Evolutionary conservation across 2,329 filamentous ascomycete genomes (phyloP), one percentile per base, ranked within the genome.

Genomic region (Sarocladium strictum): DNA sequence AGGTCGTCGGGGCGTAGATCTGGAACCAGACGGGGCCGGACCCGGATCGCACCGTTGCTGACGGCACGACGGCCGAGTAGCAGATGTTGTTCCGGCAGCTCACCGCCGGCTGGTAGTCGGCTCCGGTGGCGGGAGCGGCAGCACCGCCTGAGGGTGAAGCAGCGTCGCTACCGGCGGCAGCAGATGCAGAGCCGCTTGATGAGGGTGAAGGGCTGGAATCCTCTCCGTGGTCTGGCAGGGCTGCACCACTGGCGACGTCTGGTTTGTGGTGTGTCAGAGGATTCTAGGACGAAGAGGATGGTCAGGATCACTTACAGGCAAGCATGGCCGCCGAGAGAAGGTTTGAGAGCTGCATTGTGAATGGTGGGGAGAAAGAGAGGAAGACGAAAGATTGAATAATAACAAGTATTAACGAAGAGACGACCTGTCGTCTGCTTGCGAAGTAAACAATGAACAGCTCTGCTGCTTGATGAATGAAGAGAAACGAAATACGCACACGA

Each of bases 1-100:
- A 78, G 5, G 67, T 69, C 2, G 73, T 72, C 1, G 79, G 78
- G 3, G 80, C 80, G 21, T 69, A 70, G 55, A 86, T 72, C 62
- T 84, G 82, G 58, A 86, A 75, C 63, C 81, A 85, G 54, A 86
- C 72, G 62, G 81, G 80, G 53, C 81, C 82, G 3, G 70, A 68
- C 26, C 72, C 73, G 3, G 74, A 71, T 32, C 68, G 68, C 11
- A 74, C 74, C 1, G 81, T 78, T 1, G 70, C 63, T 43, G 71
- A 60, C 1, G 84, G 82, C 2, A 85, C 75, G 38, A 73, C 81
- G 58, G 85, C 73, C 56, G 71, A 69, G 65, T 76, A 83, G 66
- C 81, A 84, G 37, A 83, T 65, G 17, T 68, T 59, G 26, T 60
- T 51, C 3, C 47, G 26, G 47, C 47, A 51, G 47, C 24, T 51